Evolutionary conservation across 78 protist species (phyloP), one percentile per base, ranked within the genome.

Genomic region (Dictyostelium purpureum): DNA sequence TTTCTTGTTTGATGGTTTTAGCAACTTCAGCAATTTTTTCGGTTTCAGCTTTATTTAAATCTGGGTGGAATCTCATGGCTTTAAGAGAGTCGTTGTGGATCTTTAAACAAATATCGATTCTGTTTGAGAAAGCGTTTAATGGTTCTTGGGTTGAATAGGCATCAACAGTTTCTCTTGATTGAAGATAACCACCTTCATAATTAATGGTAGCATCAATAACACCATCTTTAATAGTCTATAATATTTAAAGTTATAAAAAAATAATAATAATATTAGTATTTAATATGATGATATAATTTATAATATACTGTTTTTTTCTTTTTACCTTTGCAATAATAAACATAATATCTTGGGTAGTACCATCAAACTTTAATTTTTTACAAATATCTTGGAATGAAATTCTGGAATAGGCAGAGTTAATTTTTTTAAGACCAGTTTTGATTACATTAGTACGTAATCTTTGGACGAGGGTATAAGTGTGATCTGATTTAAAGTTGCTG

Each of bases 401-500:
- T 73, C 97, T 82, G 6, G 97, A 87, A 69, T 98, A 98, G 11
- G 97, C 71, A 26, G 94, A 51, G 61, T 73, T 79, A 76, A 98
- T 89, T 91, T 90, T 93, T 61, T 96, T 80, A 16, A 98, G 89
- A 26, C 99, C 99, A 5, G 98, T 95, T 94, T 97, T 97, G 69
- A 98, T 97, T 43, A 98, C 99, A 90, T 95, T 98, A 69, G 97
- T 98, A 11, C 98, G 96, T 61, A 98, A 88, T 14, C 98, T 90
- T 89, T 75, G 77, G 43, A 97, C 88, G 28, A 97, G 87, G 18
- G 97, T 81, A 87, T 73, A 88, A 5, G 94, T 97, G 21, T 89
- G n/a, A 77, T 97, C 99, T n/a, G 87, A 43, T 54, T 76, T 31
- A 90, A 96, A 97, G 24, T 37, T 4, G 21, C 19, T 66, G 1